Percentiles rank a stretch among this genome's conserved stretches.
These are phyloP conservation scores for Fragosphaeria purpurea DNA, from an alignment of 2,329 filamentous ascomycete genomes.

Conservation along the genomic window DNA sequence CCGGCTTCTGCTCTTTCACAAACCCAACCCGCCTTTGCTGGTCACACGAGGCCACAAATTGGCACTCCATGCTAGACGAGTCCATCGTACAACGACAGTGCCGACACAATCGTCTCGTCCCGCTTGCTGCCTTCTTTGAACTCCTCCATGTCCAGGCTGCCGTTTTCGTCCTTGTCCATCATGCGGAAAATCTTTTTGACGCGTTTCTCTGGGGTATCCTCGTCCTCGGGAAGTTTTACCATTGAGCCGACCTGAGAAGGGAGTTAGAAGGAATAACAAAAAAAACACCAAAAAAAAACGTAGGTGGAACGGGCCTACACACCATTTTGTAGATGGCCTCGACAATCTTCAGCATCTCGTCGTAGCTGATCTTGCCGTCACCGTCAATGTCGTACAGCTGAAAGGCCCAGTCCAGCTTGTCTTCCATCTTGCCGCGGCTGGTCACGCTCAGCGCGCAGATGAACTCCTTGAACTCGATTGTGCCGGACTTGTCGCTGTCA, in stretches of 20 bases:
- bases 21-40: too few relatives aligned
- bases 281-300: neutral
- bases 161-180: constrained; percentile 99
- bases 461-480: constrained; percentile 99
- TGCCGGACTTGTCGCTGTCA: constrained; percentile 92
- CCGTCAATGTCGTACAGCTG: constrained; percentile 99
- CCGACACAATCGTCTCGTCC: constrained; percentile 97
- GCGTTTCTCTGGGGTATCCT: constrained; percentile 97
- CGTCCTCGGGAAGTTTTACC: constrained; percentile 97
- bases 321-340: constrained; percentile 99
- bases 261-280: constrained; percentile 3
- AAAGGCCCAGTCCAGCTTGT: constrained; percentile 99
- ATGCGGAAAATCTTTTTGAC: constrained; percentile 97
- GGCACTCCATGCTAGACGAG: constrained; percentile 51
- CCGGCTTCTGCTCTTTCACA: too few relatives aligned
- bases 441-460: constrained; percentile 97
- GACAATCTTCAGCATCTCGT: constrained; percentile 97
- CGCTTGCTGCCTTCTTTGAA: constrained; percentile 99
- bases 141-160: constrained; percentile 90
- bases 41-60: too few relatives aligned
- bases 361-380: constrained; percentile 97
- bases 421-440: constrained; percentile 95
- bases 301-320: too few relatives aligned
- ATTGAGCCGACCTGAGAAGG: constrained; percentile 77
- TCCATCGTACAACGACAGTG: constrained; percentile 90